Base-by-base conservation (phyloP, 768 basidiomycete genomes). In the Hericium rajendrae region DNA sequence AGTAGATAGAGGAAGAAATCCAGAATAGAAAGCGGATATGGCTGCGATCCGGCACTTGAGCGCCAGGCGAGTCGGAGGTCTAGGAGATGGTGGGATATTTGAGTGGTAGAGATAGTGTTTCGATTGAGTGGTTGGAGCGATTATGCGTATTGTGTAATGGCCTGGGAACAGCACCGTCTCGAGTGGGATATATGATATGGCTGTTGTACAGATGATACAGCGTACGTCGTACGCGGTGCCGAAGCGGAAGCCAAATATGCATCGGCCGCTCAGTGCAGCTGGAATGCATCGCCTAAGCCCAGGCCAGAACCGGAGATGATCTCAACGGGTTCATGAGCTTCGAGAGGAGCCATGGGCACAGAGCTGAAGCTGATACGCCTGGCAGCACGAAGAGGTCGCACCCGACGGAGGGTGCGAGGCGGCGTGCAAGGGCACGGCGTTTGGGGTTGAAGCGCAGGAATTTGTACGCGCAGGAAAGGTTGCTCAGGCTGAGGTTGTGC, bases 381-480 rank as follows among this genome's bases (percentile, higher is more conserved):
- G 13, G 59, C 57, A 15, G 64, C 38, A 41, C 57, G 66, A 12
- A 51, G 43, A 13, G 59, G 61, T 38, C 50, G 63, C 58, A 57
- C 57, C 63, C 46, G 62, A 55, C 54, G 64, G 57, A 53, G 60
- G 69, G 72, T 39, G 83, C 84, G 38, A 86, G 74, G 67, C 86
- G 86, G 56, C 74, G 76, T 40, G 84, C 86, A 62, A 86, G 79
- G 64, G 84, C 84, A 64, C 80, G 84, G 38, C 83, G 83, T 60
- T 83, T 85, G 55, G 80, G 78, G 62, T 76, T 74, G 38, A 77
- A 65, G 61, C 73, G 63, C 68, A 65, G 63, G 66, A 66, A 54
- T 66, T 67, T 54, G 57, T 65, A 22, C 63, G 62, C 59, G 57
- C 61, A 63, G 51, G 53, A 63, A 49, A n/a, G 49, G 52, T 20